Evolutionary conservation across 2,329 filamentous ascomycete species (phyloP), one percentile per base, ranked within the genome.

Genomic region (Ascochyta pisi): DNA sequence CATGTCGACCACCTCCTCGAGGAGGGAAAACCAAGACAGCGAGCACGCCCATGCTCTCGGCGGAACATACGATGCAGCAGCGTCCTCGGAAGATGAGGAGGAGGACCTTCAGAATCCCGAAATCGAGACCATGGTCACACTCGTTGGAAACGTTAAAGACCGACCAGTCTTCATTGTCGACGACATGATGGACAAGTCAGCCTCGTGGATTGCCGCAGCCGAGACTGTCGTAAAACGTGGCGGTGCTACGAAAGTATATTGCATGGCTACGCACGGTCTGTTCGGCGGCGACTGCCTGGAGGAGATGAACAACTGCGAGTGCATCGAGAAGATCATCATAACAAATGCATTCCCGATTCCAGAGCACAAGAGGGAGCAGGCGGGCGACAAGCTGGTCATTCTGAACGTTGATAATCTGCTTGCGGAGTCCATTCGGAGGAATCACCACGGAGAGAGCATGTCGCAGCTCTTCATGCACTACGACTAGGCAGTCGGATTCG

Each of bases 161-260:
- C 87, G 91, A 55, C 89, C 91, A 0, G 95, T 98, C 50, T 89
- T 99, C 73, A 92, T 99, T 58, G 90, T 99, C 45, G 95, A 99
- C 74, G 95, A 99, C 75, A 98, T 99, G 90, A 97, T 99, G 70
- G 95, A 99, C 79, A 97, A 96, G 79, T 88, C 92, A 9, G 91
- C 90, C 13, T 96, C 92, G 6, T 99, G 95, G 95, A 96, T 99
- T 65, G 94, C 94, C 6, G 95, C 95, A 6, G 95, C 95, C 12
- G 95, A 99, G 81, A 96, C 93, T 1, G 94, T 96, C 2, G 91
- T 96, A 49, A 98, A 98, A 82, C 87, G 90, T 62, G 96, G 95
- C 62, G 86, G 87, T 40, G 95, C 95, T 1, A 96, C 91, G 67
- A 95, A 90, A 77, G 95, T 99, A 33, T 98, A 96, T 78, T 96